Conservation (phyloP, 257 asterid genomes). For the Ballota nigra region DNA sequence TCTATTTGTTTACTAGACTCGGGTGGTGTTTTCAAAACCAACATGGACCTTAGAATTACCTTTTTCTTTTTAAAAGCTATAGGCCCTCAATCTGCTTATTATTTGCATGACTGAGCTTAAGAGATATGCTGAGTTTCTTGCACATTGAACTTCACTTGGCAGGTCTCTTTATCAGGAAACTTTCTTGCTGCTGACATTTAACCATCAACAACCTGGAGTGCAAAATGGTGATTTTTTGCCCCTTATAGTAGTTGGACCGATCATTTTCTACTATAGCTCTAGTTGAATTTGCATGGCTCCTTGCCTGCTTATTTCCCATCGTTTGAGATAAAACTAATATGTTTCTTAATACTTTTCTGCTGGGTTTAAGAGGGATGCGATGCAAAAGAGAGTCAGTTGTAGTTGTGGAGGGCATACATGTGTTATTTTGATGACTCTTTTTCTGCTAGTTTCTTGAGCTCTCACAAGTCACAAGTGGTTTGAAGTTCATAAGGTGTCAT, state of each 20-base stretch:
- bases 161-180: conserved; percentile 66
- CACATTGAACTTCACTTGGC: conserved; percentile 23
- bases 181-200: conserved; percentile 78
- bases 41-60: too few species aligned
- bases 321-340: background rate
- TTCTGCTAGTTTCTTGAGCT: background rate
- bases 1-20: too few species aligned
- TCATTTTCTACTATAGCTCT: background rate
- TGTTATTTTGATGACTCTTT: background rate
- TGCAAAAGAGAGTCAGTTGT: background rate
- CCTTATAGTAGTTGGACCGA: background rate
- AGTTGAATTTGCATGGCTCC: background rate
- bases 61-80: too few species aligned
- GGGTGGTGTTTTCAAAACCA: too few species aligned
- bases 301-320: too few species aligned
- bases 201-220: conserved; percentile 16
- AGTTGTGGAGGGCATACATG: background rate
- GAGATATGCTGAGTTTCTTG: conserved; percentile 1
- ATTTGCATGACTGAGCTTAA: background rate
- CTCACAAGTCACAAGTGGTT: background rate
- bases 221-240: background rate
- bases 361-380: background rate
- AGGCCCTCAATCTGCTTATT: too few species aligned
- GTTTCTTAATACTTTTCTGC: background rate
- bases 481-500: too few species aligned